phyloP scores from a whole-genome alignment of 2,329 filamentous ascomycete genomes.

The Arthrobotrys conoides region DNA sequence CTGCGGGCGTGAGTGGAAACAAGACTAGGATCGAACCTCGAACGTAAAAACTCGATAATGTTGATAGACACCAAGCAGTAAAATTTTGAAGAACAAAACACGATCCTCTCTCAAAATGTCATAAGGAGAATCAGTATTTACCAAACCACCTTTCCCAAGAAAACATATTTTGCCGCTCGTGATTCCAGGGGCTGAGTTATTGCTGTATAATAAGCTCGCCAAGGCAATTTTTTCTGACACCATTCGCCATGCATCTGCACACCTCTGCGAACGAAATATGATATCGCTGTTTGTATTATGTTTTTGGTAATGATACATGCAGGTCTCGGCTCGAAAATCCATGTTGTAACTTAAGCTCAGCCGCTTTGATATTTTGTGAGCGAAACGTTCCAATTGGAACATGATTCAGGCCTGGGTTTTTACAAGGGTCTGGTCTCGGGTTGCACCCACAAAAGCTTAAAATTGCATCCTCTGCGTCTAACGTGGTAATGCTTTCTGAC shows the following conservation, averaged over 20 bases:
- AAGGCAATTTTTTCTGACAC: constrained; percentile 11
- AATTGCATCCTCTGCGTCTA: too few relatives aligned
- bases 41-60: not conserved
- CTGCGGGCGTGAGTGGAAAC: not conserved
- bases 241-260: not conserved
- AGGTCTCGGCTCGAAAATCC: not conserved
- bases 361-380: too few relatives aligned
- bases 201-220: constrained; percentile 1
- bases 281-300: not conserved
- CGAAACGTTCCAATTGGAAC: too few relatives aligned
- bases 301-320: not conserved
- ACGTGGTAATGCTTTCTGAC: too few relatives aligned
- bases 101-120: not conserved
- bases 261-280: not conserved
- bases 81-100: not conserved
- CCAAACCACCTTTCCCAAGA: not conserved
- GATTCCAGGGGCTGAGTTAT: not conserved
- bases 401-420: too few relatives aligned
- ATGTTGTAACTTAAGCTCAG: too few relatives aligned
- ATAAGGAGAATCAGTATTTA: not conserved
- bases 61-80: not conserved
- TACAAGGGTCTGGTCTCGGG: too few relatives aligned
- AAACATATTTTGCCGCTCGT: constrained; percentile 3
- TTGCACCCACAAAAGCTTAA: too few relatives aligned
- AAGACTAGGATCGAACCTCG: not conserved